Evolutionary conservation across 1,139 yeast species (phyloP), one percentile per base, ranked within the genome.

Genomic region (Zygosaccharomyces sapae): DNA sequence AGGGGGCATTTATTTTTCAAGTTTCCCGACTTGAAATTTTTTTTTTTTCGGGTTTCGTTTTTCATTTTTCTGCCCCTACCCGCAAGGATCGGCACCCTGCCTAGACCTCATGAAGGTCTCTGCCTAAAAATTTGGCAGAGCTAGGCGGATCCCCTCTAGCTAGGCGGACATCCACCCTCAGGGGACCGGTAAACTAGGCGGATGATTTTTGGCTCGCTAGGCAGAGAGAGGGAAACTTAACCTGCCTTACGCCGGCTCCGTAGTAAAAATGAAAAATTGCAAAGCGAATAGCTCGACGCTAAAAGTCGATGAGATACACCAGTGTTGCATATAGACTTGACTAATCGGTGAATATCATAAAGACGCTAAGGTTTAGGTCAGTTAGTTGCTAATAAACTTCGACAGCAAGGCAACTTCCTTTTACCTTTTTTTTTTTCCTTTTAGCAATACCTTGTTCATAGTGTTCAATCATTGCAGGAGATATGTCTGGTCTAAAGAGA

Each of bases 1-100:
- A 83, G 79, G 84, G 73, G 88, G 65, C 65, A 61, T 31, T 39
- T 44, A 38, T 43, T 55, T 50, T 50, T 30, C 40, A 37, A 16
- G 16, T 16, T 16, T 16, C 16, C 16, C 16, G 16, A 16, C 16
- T 16, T 16, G 16, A 16, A 16, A 16, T 16, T 16, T 16, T 16
- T 16, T 16, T 16, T 16, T 16, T 16, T 16, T 16, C 16, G 16
- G 16, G 16, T 16, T 16, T 16, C 2, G 16, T 16, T 16, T 16
- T 16, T 16, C 16, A 16, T 16, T 16, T 16, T 16, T 16, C 16
- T 16, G 16, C 16, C 16, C 16, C 16, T 16, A 16, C 16, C 16
- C 16, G 16, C 16, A 16, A 16, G 16, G 16, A 16, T 16, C 16
- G 16, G 16, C 16, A 16, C 16, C 16, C 16, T 16, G 16, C 16